A percentile compares a stretch with the other conserved stretches of the same genome.
phyloP scores from a whole-genome alignment of 768 basidiomycete species.

The Phylloporus sp. region DNA sequence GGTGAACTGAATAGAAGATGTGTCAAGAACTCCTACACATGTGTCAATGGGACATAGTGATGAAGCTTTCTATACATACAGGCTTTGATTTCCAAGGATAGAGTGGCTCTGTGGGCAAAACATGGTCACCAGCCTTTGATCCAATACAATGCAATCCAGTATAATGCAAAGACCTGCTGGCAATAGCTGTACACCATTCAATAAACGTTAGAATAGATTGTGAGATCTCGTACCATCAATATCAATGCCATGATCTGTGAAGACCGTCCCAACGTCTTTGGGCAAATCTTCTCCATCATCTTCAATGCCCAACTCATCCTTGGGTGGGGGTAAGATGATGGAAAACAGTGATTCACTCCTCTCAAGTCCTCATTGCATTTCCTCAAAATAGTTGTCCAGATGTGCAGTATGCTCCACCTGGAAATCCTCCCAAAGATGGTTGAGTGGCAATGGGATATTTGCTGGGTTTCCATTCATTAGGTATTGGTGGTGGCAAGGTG shows the following conservation, averaged over 20 bases:
- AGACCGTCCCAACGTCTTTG: neutral
- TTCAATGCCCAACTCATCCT: constrained; percentile 7
- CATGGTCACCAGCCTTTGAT: neutral
- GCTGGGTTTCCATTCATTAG: neutral
- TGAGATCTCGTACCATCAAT: neutral
- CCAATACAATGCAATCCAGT: neutral
- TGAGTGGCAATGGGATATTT: neutral
- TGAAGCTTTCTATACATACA: neutral
- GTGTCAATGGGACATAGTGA: neutral
- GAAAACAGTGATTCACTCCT: constrained; percentile 1
- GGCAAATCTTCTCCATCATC: neutral
- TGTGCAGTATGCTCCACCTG: neutral
- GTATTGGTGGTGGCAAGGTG: too few relatives aligned
- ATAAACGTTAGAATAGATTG: neutral
- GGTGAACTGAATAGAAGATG: too few relatives aligned
- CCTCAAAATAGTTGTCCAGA: constrained; percentile 8
- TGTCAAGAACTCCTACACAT: neutral
- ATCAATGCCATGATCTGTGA: constrained; percentile 3
- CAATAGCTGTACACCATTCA: neutral
- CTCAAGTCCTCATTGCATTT: constrained; percentile 4
- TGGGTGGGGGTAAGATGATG: neutral
- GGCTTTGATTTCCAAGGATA: constrained; percentile 7
- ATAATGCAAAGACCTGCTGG: neutral
- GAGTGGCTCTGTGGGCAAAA: neutral
- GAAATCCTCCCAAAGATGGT: constrained; percentile 9